Percentiles rank a stretch among this genome's conserved stretches.
Evolutionary conservation across 1,284 basidiomycete species (phyloP).

Genomic region (Rugiboletus extremiorientalis): DNA sequence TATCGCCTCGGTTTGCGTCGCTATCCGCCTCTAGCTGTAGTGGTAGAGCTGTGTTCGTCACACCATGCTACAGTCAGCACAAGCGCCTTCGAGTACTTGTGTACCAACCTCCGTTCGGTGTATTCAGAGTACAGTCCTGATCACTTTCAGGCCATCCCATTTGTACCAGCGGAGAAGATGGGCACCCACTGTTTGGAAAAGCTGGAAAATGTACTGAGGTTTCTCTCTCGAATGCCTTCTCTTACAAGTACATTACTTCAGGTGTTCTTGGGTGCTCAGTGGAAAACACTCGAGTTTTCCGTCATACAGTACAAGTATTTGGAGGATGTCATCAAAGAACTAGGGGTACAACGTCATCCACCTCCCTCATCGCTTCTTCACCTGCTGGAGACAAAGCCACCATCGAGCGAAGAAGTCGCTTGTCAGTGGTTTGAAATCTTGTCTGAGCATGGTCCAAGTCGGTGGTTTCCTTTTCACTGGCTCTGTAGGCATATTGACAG

Average conservation of each 20-base stretch:
- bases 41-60: slow-evolving; percentile 66
- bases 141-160: slow-evolving; percentile 56
- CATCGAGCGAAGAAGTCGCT: neutral
- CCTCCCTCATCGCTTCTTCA: neutral
- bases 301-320: neutral
- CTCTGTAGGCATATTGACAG: neutral
- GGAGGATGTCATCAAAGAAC: neutral
- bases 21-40: slow-evolving; percentile 63
- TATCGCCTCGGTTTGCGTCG: slow-evolving; percentile 74
- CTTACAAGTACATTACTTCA: neutral
- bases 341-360: neutral
- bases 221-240: neutral
- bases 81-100: slow-evolving; percentile 70
- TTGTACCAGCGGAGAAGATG: slow-evolving; percentile 71
- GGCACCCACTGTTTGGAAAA: slow-evolving; percentile 49
- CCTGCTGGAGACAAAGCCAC: neutral
- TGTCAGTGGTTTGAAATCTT: neutral
- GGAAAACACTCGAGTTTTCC: neutral
- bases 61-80: slow-evolving; percentile 44
- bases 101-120: slow-evolving; percentile 60
- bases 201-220: slow-evolving; percentile 59
- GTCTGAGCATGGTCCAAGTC: neutral
- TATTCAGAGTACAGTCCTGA: slow-evolving; percentile 62
- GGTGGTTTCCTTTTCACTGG: neutral
- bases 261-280: neutral